Percentiles rank a stretch among this genome's conserved stretches.
phyloP scores from a whole-genome alignment of 225 moss, liverwort and hornwort species.

The Polytrichum commune region DNA sequence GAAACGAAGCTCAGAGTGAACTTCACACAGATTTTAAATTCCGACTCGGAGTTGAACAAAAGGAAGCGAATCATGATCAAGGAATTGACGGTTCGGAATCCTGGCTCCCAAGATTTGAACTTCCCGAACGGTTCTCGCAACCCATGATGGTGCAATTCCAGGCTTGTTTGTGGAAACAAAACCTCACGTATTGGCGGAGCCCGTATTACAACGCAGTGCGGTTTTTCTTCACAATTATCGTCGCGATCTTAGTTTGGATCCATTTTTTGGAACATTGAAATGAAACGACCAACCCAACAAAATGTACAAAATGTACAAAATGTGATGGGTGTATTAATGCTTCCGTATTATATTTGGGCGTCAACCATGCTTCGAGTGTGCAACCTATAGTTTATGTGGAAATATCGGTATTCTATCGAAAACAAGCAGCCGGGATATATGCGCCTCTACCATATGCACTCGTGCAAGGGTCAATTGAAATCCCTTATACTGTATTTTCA shows the following conservation, averaged over 20 bases:
- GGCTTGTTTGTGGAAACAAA: conserved; percentile 52
- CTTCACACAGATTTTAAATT: conserved; percentile 2
- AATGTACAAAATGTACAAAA: conserved; percentile 39
- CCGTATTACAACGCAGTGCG: conserved; percentile 49
- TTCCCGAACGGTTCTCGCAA: conserved; percentile 43
- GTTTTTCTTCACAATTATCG: conserved; percentile 25
- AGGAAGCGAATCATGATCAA: conserved; percentile 33
- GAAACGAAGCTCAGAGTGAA: neutral
- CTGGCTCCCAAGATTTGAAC: conserved; percentile 23
- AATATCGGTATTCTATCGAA: conserved; percentile 47
- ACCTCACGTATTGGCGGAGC: conserved; percentile 50
- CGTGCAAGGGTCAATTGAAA: conserved; percentile 29
- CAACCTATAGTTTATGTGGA: conserved; percentile 55
- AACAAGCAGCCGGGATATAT: conserved; percentile 57
- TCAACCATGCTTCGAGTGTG: conserved; percentile 52
- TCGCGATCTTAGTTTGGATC: conserved; percentile 41
- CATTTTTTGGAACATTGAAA: conserved; percentile 38
- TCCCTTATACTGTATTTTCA: conserved; percentile 4
- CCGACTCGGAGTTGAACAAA: neutral
- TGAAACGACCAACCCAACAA: conserved; percentile 28
- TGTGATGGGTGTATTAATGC: conserved; percentile 50
- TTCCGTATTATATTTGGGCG: conserved; percentile 48
- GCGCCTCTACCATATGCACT: conserved; percentile 50
- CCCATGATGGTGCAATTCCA: conserved; percentile 23
- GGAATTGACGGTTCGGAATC: conserved; percentile 15